These are phyloP conservation scores for Ceratocystis diversiconidia DNA, from an alignment of 2,329 filamentous ascomycete species.

Conservation along the genomic window DNA sequence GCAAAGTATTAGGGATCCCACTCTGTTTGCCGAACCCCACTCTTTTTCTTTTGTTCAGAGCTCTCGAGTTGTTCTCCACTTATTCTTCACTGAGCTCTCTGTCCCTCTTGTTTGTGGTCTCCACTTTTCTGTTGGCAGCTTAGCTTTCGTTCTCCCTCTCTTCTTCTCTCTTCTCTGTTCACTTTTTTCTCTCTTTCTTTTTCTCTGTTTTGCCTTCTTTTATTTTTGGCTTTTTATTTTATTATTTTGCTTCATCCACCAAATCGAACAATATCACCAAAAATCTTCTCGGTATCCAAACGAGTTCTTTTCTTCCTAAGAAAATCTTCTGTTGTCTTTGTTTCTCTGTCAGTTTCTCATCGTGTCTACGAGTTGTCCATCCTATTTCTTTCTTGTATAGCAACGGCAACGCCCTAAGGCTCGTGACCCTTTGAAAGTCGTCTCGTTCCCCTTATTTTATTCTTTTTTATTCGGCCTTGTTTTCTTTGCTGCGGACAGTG, in stretches of 20 bases:
- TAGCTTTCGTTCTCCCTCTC: neutral
- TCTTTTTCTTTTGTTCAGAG: too few species aligned
- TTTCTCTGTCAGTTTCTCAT: neutral
- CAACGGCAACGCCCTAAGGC: neutral
- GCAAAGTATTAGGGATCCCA: too few species aligned
- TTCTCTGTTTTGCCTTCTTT: neutral
- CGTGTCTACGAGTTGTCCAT: neutral
- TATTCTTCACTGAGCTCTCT: neutral
- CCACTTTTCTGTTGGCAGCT: neutral
- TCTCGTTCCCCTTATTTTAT: neutral
- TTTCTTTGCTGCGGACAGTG: slow-evolving; percentile 1
- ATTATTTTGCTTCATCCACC: neutral
- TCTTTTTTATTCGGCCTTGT: neutral
- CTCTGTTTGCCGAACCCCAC: too few species aligned
- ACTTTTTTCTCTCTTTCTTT: neutral
- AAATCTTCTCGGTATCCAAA: neutral
- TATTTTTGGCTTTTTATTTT: neutral
- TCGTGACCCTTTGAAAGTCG: neutral
- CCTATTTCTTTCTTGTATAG: neutral
- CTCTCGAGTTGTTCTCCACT: neutral
- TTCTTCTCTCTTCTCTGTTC: neutral
- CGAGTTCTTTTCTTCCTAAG: neutral
- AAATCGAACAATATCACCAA: neutral
- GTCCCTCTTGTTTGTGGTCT: neutral
- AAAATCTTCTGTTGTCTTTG: neutral